Evolutionary conservation across 2,329 filamentous ascomycete species (phyloP).

Genomic region (Hymenoscyphus albidus): DNA sequence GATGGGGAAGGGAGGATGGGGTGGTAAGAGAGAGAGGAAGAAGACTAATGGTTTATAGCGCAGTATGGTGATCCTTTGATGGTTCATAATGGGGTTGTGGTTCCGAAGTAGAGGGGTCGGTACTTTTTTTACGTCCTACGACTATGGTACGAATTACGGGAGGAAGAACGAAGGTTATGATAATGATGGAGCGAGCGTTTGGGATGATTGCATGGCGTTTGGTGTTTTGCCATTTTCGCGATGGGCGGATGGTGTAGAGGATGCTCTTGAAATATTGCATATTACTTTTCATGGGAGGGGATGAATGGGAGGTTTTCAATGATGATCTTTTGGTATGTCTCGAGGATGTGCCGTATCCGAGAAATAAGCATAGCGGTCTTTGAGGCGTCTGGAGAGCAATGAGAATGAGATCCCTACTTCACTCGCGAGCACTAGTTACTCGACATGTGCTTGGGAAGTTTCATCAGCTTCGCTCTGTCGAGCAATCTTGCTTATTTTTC

Average conservation of each 20-base stretch:
- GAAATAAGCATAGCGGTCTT: too few species aligned
- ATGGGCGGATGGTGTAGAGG: not conserved
- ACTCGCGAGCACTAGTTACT: too few species aligned
- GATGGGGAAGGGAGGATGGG: not conserved
- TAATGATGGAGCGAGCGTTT: not conserved
- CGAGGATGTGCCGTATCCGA: too few species aligned
- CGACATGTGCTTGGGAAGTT: too few species aligned
- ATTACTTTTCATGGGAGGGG: not conserved
- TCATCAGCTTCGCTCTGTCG: too few species aligned
- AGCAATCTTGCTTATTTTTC: too few species aligned
- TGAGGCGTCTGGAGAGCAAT: too few species aligned
- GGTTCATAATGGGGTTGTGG: not conserved
- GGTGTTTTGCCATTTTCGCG: not conserved
- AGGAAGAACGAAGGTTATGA: not conserved
- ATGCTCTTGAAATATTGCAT: not conserved
- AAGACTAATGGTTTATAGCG: slow-evolving; percentile 29
- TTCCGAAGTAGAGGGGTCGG: not conserved
- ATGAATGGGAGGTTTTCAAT: too few species aligned
- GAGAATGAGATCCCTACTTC: too few species aligned
- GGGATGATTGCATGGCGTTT: slow-evolving; percentile 3
- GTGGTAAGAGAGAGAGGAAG: too few species aligned
- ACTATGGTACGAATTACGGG: not conserved
- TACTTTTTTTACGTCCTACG: too few species aligned
- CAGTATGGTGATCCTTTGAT: slow-evolving; percentile 43
- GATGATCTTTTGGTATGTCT: too few species aligned